Base-by-base conservation (phyloP, 371 early-diverging fungal genomes). In the Mortierella sp. region DNA sequence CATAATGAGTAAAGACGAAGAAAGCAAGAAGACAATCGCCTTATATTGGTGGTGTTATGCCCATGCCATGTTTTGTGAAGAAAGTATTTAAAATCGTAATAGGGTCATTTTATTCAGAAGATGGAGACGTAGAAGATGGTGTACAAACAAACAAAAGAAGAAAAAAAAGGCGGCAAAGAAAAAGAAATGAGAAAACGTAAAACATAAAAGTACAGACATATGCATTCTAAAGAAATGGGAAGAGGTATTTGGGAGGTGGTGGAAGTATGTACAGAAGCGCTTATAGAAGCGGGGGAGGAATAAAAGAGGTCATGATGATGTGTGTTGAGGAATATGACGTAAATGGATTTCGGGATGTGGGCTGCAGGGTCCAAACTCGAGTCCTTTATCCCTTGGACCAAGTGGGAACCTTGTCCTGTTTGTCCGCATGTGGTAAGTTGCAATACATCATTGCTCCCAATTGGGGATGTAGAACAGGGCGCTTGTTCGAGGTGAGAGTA, bases 291-390 rank as follows among this genome's bases (percentile, higher is more conserved):
- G 42, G 42, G 34, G 21, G 16, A 31, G 38, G 7, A 31, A 50
- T n/a, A 63, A 42, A 68, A 65, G 24, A 63, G 65, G 21, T 63
- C 65, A 63, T 60, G 38, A 65, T 68, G 68, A 68, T 42, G 68
- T 42, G 68, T 21, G 8, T 65, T 65, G 68, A 65, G 24, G 34
- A 24, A 65, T 8, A 68, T 38, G 44, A 68, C 34, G 68, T 19
- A 68, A 68, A 68, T 2, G 28, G 44, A 42, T 38, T 14, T 38
- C 24, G 34, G 42, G 2, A 10, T 21, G 68, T 8, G 24, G n/a
- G 24, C 24, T 54, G 60, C 60, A 60, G 19, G 60, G 60, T 31
- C 31, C 60, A 31, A 7, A 26, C 26, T 57, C 26, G 55, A 28
- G 28, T 13, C 7, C 13, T 60, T 16, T 16, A 6, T 28, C 19